phyloP scores from a whole-genome alignment of 805 yeast species.

The Candida golubevii region DNA sequence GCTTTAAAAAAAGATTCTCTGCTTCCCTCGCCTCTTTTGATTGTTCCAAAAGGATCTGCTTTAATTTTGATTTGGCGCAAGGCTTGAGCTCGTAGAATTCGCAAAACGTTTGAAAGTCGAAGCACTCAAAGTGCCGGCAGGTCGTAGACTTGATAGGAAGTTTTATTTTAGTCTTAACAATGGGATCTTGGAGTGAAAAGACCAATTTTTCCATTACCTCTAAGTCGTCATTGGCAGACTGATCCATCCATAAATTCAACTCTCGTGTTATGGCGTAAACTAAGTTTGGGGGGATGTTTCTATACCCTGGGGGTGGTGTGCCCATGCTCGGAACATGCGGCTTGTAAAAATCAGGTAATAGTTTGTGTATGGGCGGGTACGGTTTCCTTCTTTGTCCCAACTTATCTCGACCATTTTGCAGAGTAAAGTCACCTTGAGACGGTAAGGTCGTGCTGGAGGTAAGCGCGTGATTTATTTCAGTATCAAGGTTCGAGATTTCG shows the following conservation, averaged over 20 bases:
- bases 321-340: slow-evolving; percentile 6
- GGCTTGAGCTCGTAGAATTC: slow-evolving; percentile 32
- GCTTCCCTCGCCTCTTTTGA: slow-evolving; percentile 20
- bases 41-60: slow-evolving; percentile 25
- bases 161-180: slow-evolving; percentile 33
- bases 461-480: slow-evolving; percentile 13
- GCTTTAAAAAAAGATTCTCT: slow-evolving; percentile 12
- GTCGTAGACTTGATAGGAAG: slow-evolving; percentile 36
- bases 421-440: slow-evolving; percentile 1
- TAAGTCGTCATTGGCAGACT: slow-evolving; percentile 22
- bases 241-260: slow-evolving; percentile 20
- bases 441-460: slow-evolving; percentile 5
- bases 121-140: slow-evolving; percentile 42
- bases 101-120: slow-evolving; percentile 41
- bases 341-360: slow-evolving; percentile 9
- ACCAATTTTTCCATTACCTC: slow-evolving; percentile 34
- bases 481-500: slow-evolving; percentile 15
- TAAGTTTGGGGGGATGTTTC: slow-evolving; percentile 27
- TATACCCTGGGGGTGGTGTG: slow-evolving; percentile 20
- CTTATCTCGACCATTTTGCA: neutral
- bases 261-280: slow-evolving; percentile 27
- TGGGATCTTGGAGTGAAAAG: slow-evolving; percentile 38
- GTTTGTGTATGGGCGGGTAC: slow-evolving; percentile 3
- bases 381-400: neutral
- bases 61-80: slow-evolving; percentile 21